A percentile compares a stretch with the other conserved stretches of the same genome.
Evolutionary conservation across 2,329 filamentous ascomycete genomes (phyloP).

Genomic region (Trichoderma endophyticum): DNA sequence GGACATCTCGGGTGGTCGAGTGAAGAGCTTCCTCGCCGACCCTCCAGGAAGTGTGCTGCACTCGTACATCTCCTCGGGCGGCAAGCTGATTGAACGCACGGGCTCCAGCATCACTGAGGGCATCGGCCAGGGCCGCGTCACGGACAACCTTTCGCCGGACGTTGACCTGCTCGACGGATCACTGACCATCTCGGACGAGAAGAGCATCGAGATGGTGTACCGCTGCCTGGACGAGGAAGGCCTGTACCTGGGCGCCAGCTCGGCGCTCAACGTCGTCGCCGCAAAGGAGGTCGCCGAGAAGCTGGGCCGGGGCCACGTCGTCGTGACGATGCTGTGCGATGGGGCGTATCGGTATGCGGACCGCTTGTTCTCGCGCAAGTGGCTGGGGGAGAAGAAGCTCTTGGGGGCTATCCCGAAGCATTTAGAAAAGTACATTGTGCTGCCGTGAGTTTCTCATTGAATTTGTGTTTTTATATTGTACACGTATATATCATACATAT

Average conservation of each 20-base stretch:
- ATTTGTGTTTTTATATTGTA: slow-evolving; percentile 25
- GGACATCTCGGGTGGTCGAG: slow-evolving; percentile 69
- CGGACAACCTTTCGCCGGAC: slow-evolving; percentile 88
- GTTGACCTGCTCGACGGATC: slow-evolving; percentile 81
- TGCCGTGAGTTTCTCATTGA: slow-evolving; percentile 55
- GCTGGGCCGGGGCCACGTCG: slow-evolving; percentile 81
- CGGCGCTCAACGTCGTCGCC: slow-evolving; percentile 89
- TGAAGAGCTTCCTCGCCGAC: slow-evolving; percentile 88
- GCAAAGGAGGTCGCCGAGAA: slow-evolving; percentile 91
- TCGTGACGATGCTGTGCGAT: slow-evolving; percentile 92
- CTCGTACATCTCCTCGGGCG: slow-evolving; percentile 83
- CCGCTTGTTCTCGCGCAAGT: slow-evolving; percentile 84
- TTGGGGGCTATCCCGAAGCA: slow-evolving; percentile 77
- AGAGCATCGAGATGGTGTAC: slow-evolving; percentile 98
- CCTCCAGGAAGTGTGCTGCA: slow-evolving; percentile 91
- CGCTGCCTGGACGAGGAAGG: slow-evolving; percentile 94
- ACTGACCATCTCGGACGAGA: slow-evolving; percentile 81
- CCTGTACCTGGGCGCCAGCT: slow-evolving; percentile 90
- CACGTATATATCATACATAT: slow-evolving; percentile 28
- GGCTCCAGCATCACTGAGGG: slow-evolving; percentile 95
- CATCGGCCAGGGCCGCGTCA: slow-evolving; percentile 93
- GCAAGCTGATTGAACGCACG: slow-evolving; percentile 73
- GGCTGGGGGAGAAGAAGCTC: slow-evolving; percentile 84
- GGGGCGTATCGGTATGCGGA: slow-evolving; percentile 98
- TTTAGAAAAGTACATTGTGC: slow-evolving; percentile 88